Evolutionary conservation across 805 yeast species (phyloP).

Genomic region (Monosporozyma siamensis): DNA sequence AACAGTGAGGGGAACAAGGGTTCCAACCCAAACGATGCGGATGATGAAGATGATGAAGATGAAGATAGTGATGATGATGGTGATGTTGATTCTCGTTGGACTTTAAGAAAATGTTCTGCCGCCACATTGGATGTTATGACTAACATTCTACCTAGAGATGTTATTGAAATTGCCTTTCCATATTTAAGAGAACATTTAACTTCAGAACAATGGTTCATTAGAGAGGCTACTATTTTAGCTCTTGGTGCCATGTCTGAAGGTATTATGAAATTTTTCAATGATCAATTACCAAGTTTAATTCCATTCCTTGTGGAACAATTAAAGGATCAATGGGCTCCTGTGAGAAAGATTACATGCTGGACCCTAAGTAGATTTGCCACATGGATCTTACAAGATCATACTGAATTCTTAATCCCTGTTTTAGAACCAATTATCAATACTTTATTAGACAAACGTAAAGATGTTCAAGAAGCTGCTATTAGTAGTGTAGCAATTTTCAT

Average conservation of each 20-base stretch:
- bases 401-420: conserved; percentile 65
- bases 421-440: conserved; percentile 67
- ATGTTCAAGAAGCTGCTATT: conserved; percentile 94
- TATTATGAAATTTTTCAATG: conserved; percentile 60
- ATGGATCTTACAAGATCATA: conserved; percentile 71
- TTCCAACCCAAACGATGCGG: conserved; percentile 48
- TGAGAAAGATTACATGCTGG: conserved; percentile 94
- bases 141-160: conserved; percentile 53
- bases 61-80: conserved; percentile 67
- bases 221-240: conserved; percentile 91
- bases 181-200: conserved; percentile 60
- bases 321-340: conserved; percentile 68
- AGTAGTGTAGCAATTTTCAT: conserved; percentile 76
- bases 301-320: conserved; percentile 79
- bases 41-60: conserved; percentile 47
- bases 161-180: conserved; percentile 62
- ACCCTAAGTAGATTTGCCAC: conserved; percentile 75
- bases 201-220: conserved; percentile 71
- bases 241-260: conserved; percentile 93
- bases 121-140: conserved; percentile 84
- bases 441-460: conserved; percentile 73
- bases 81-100: conserved; percentile 72
- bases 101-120: conserved; percentile 85
- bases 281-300: conserved; percentile 68
- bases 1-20: conserved; percentile 36